These are phyloP conservation scores for Arthrinium puccinioides DNA, from an alignment of 2,329 filamentous ascomycete species.

Conservation along the genomic window DNA sequence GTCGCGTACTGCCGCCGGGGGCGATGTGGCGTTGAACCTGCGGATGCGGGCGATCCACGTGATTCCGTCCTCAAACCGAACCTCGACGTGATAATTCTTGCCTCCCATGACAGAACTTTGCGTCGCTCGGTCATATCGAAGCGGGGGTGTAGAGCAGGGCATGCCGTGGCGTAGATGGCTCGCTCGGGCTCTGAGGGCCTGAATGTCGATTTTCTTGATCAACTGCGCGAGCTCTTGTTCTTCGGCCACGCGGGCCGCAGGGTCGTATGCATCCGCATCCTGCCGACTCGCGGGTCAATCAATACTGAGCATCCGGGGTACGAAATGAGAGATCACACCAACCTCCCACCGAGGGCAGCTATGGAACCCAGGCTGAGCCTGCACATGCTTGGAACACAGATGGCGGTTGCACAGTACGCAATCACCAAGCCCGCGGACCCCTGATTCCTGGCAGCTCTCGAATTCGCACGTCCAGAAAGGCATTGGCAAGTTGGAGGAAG, in stretches of 20 bases:
- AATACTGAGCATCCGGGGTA: slow-evolving; percentile 8
- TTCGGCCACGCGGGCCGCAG: slow-evolving; percentile 25
- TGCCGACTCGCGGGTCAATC: slow-evolving; percentile 8
- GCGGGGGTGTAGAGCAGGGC: slow-evolving; percentile 24
- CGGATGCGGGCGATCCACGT: slow-evolving; percentile 35
- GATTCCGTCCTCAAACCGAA: slow-evolving; percentile 34
- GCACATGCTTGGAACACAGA: slow-evolving; percentile 27
- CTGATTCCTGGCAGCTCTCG: slow-evolving; percentile 20
- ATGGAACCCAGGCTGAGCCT: slow-evolving; percentile 22
- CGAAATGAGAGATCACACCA: slow-evolving; percentile 9
- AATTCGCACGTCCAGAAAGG: slow-evolving; percentile 28
- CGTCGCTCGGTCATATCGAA: slow-evolving; percentile 26
- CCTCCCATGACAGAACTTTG: slow-evolving; percentile 32
- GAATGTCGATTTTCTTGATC: slow-evolving; percentile 25
- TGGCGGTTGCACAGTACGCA: slow-evolving; percentile 32
- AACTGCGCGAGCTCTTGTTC: slow-evolving; percentile 24
- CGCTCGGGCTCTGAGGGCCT: slow-evolving; percentile 27
- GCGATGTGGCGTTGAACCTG: slow-evolving; percentile 30
- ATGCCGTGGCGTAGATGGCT: slow-evolving; percentile 26
- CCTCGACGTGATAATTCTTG: slow-evolving; percentile 35
- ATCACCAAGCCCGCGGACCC: slow-evolving; percentile 27
- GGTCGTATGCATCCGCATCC: slow-evolving; percentile 27
- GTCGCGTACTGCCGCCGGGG: slow-evolving; percentile 23
- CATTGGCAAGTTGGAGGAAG: slow-evolving; percentile 17
- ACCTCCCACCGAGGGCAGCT: slow-evolving; percentile 29